A percentile compares a stretch with the other conserved stretches of the same genome.
Conservation (phyloP, 139 green algal species). For the Picochlorum sp. region DNA sequence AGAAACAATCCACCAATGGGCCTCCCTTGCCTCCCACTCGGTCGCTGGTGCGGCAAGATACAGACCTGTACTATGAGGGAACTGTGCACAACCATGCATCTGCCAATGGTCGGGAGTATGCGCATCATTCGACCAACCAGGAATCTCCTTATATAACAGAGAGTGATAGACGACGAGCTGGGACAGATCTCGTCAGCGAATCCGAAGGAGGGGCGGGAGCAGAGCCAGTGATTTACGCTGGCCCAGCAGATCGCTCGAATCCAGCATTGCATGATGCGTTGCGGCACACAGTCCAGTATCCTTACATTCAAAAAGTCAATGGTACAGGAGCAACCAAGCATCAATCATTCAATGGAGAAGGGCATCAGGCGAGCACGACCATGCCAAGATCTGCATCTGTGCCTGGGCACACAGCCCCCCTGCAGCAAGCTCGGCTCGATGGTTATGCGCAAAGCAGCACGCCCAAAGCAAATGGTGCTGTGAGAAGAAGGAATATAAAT, state of each 20-base stretch:
- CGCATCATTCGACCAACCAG: too few relatives aligned
- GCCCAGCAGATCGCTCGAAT: conserved; percentile 9
- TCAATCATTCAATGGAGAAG: neutral
- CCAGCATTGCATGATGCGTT: conserved; percentile 8
- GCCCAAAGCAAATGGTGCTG: too few relatives aligned
- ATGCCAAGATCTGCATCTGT: too few relatives aligned
- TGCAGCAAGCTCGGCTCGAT: too few relatives aligned
- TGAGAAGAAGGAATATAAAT: too few relatives aligned
- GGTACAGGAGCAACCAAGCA: neutral
- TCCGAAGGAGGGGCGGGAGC: neutral
- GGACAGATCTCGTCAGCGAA: neutral
- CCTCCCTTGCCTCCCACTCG: neutral
- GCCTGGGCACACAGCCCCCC: too few relatives aligned
- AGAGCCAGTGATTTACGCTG: conserved; percentile 6
- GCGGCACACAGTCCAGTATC: conserved; percentile 2
- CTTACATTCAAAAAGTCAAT: neutral
- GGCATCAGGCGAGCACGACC: too few relatives aligned
- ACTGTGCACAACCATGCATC: neutral
- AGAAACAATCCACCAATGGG: neutral
- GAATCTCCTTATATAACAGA: too few relatives aligned
- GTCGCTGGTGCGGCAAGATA: conserved; percentile 5
- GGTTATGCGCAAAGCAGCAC: too few relatives aligned
- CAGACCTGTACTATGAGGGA: conserved; percentile 16
- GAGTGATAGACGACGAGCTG: too few relatives aligned
- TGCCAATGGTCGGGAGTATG: neutral